Evolutionary conservation across 805 yeast species (phyloP).

Genomic region (Nematodospora valgi): DNA sequence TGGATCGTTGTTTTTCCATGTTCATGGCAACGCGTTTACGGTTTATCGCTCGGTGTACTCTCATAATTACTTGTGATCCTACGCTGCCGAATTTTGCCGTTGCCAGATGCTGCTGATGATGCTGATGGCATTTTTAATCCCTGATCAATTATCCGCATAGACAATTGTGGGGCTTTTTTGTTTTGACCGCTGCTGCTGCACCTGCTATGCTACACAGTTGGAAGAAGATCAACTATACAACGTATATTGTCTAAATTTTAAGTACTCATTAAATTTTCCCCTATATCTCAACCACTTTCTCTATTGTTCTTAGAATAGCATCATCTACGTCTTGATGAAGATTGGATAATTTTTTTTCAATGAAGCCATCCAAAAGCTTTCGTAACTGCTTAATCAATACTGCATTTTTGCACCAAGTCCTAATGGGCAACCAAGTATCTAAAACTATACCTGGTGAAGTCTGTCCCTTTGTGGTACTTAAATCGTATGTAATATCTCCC

Average conservation of each 20-base stretch:
- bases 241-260: neutral
- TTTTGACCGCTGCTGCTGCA: neutral
- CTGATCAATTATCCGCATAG: no score
- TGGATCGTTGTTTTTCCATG: no score
- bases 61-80: no score
- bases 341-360: slow-evolving; percentile 54
- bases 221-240: no score
- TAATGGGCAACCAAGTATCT: slow-evolving; percentile 85
- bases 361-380: slow-evolving; percentile 59
- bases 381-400: slow-evolving; percentile 75
- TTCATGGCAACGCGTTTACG: no score
- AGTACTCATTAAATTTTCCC: neutral
- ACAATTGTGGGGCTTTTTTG: no score
- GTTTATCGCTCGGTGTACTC: no score
- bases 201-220: no score
- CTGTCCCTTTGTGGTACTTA: slow-evolving; percentile 41
- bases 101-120: no score
- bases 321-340: slow-evolving; percentile 20
- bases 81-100: no score
- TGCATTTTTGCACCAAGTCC: slow-evolving; percentile 94
- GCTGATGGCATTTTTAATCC: no score
- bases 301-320: slow-evolving; percentile 20
- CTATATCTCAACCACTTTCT: slow-evolving; percentile 10
- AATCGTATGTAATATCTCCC: slow-evolving; percentile 62
- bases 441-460: slow-evolving; percentile 80